phyloP scores from a whole-genome alignment of 2,329 filamentous ascomycete species.

The Xylaria sp. region DNA sequence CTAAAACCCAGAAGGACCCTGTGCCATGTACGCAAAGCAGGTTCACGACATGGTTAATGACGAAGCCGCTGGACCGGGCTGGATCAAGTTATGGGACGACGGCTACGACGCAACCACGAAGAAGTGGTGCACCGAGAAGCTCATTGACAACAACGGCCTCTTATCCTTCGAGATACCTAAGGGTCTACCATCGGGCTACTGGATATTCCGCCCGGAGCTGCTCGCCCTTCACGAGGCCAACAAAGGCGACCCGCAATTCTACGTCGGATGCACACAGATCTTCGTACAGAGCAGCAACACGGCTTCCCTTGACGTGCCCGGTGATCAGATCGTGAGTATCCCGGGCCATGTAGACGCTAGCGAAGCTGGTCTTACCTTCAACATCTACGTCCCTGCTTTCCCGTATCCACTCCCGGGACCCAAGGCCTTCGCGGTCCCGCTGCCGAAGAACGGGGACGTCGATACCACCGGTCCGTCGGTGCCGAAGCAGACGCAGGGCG shows the following conservation, averaged over 20 bases:
- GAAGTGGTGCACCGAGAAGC: conserved; percentile 73
- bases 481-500: conserved; percentile 47
- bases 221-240: conserved; percentile 70
- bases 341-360: conserved; percentile 66
- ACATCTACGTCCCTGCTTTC: conserved; percentile 65
- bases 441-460: conserved; percentile 11
- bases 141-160: conserved; percentile 68
- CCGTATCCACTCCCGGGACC: conserved; percentile 67
- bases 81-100: conserved; percentile 80
- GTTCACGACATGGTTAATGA: conserved; percentile 60
- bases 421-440: conserved; percentile 53
- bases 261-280: conserved; percentile 73
- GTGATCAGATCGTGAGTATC: conserved; percentile 62
- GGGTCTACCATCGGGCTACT: conserved; percentile 68
- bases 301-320: conserved; percentile 54
- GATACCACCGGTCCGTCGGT: background rate
- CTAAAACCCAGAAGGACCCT: conserved; percentile 64
- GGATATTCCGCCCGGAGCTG: conserved; percentile 74
- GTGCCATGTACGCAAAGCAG: conserved; percentile 76
- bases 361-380: conserved; percentile 64
- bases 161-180: conserved; percentile 67
- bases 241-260: conserved; percentile 71
- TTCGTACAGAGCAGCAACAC: conserved; percentile 58
- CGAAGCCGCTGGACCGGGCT: conserved; percentile 66
- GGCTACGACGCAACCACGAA: conserved; percentile 62